Conservation (phyloP, 2,329 filamentous ascomycete genomes). For the Fusarium albosuccineum region DNA sequence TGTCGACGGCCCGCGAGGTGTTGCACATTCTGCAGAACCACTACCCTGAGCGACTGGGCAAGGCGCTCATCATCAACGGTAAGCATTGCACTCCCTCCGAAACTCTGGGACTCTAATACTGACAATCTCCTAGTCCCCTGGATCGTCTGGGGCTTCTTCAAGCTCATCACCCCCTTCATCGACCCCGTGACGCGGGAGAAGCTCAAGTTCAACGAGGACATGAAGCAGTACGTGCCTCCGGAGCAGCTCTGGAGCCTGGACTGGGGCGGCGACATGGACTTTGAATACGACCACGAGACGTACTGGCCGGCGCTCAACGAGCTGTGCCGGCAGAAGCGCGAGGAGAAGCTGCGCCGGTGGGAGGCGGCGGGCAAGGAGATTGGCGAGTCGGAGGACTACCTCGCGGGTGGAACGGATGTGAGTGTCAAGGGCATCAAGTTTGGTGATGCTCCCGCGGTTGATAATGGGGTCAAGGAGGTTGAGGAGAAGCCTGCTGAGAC, state of each 20-base stretch:
- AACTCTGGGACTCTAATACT: neutral
- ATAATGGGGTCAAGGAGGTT: constrained; percentile 39
- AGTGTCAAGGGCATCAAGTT: constrained; percentile 53
- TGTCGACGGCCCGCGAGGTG: constrained; percentile 85
- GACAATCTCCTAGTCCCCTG: constrained; percentile 76
- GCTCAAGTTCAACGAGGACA: constrained; percentile 97
- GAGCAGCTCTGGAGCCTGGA: constrained; percentile 85
- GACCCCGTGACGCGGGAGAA: constrained; percentile 94
- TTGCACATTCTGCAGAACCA: constrained; percentile 93
- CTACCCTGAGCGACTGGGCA: constrained; percentile 92
- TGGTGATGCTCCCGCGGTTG: constrained; percentile 18
- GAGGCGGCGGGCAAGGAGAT: constrained; percentile 81
- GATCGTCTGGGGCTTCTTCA: constrained; percentile 94
- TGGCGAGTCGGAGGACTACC: constrained; percentile 88
- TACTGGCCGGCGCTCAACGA: constrained; percentile 92
- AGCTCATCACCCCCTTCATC: constrained; percentile 95
- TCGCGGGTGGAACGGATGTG: constrained; percentile 71
- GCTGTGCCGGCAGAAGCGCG: constrained; percentile 75
- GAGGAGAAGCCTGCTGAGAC: constrained; percentile 47
- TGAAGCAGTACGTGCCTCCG: constrained; percentile 82
- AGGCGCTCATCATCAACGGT: constrained; percentile 91
- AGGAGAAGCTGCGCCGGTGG: constrained; percentile 78
- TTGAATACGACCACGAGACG: constrained; percentile 87
- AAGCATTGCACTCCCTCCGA: constrained; percentile 27
- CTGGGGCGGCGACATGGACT: constrained; percentile 81